phyloP scores from a whole-genome alignment of 257 asterid species.

The Echium plantagineum region DNA sequence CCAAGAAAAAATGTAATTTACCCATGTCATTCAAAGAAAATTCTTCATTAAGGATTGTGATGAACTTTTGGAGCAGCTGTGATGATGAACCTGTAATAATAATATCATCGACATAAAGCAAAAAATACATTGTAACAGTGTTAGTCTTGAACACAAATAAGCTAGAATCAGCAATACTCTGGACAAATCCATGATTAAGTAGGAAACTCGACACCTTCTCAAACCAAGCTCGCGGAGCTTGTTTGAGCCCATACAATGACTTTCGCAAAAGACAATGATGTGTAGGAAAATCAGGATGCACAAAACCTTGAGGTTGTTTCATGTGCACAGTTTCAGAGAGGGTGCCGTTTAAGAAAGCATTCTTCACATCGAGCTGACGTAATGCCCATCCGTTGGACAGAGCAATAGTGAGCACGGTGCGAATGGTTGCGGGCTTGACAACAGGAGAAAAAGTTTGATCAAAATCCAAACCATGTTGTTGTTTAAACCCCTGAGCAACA shows the following conservation, averaged over 20 bases:
- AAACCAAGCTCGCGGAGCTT: conserved; percentile 3
- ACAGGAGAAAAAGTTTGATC: background rate
- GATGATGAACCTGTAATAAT: background rate
- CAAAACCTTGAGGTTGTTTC: background rate
- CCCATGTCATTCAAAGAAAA: background rate
- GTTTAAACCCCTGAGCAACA: background rate
- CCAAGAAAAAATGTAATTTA: background rate
- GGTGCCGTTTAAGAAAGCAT: background rate
- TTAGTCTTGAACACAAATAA: background rate
- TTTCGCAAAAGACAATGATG: background rate
- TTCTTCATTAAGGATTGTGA: background rate
- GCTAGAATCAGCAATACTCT: background rate
- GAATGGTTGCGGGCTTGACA: background rate
- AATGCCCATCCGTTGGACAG: background rate
- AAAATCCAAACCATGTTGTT: background rate
- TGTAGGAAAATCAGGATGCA: background rate
- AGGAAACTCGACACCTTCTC: background rate
- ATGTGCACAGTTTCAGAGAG: background rate
- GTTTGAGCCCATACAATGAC: background rate
- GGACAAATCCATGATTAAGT: background rate
- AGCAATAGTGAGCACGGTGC: background rate
- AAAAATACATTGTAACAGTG: background rate
- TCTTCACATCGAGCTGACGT: background rate
- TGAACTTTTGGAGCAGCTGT: background rate
- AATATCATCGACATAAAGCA: background rate